phyloP scores from a whole-genome alignment of 257 asterid species.

The Solanum corneliomulleri region DNA sequence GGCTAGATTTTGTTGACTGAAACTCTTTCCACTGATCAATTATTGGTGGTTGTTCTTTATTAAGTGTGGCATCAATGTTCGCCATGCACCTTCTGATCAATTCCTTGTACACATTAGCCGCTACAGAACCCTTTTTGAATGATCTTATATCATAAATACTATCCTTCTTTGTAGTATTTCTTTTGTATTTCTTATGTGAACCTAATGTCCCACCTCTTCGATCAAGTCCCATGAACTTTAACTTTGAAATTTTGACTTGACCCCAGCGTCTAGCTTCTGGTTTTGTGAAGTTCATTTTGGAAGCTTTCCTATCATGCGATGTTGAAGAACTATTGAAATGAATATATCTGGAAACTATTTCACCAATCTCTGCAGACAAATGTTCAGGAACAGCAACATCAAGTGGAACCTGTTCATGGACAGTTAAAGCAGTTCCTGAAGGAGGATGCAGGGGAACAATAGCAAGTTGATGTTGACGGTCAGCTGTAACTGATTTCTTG shows the following conservation, averaged over 20 bases:
- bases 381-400: constrained; percentile 27
- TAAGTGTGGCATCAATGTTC: constrained; percentile 71
- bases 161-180: constrained; percentile 35
- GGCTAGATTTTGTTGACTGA: constrained; percentile 30
- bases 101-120: constrained; percentile 78
- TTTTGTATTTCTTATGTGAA: constrained; percentile 17
- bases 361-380: constrained; percentile 28
- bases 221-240: constrained; percentile 37
- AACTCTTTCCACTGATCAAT: constrained; percentile 81
- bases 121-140: constrained; percentile 58
- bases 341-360: constrained; percentile 44
- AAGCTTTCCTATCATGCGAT: constrained; percentile 24
- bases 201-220: constrained; percentile 23
- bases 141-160: constrained; percentile 77
- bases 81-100: constrained; percentile 71
- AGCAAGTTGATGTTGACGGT: constrained; percentile 16
- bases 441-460: constrained; percentile 17
- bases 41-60: constrained; percentile 57
- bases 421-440: constrained; percentile 6
- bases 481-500: not conserved
- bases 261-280: constrained; percentile 3
- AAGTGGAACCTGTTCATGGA: constrained; percentile 12
- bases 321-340: constrained; percentile 41
- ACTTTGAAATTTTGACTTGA: constrained; percentile 18
- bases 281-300: constrained; percentile 21